phyloP scores from a whole-genome alignment of 2,329 filamentous ascomycete genomes.

The Paecilomyces sp. region DNA sequence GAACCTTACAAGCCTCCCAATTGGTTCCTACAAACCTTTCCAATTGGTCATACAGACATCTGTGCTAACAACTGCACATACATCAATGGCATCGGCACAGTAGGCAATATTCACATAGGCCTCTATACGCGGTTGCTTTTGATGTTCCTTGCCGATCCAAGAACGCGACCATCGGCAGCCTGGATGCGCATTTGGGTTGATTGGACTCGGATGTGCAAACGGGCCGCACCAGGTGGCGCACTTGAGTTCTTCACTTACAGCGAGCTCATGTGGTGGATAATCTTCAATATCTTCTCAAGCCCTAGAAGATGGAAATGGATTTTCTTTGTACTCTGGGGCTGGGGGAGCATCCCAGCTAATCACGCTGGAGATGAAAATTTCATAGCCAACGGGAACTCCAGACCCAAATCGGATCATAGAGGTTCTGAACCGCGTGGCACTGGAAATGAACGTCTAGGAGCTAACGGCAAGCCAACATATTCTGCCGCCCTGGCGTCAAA shows the following conservation, averaged over 20 bases:
- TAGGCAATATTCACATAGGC: neutral
- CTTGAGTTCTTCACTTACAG: neutral
- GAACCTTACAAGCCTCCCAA: slow-evolving; percentile 72
- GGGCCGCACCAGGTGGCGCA: neutral
- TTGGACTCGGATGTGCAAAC: neutral
- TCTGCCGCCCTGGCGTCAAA: neutral
- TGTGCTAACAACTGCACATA: neutral
- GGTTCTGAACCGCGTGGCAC: neutral
- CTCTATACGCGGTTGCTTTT: neutral
- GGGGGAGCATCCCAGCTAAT: neutral
- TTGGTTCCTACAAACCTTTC: slow-evolving; percentile 44
- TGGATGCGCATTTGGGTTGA: neutral
- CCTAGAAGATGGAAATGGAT: neutral
- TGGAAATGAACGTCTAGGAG: neutral
- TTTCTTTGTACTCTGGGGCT: neutral
- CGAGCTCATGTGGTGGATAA: neutral
- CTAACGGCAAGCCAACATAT: neutral
- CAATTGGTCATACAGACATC: neutral
- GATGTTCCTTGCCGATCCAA: neutral
- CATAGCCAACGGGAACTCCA: neutral
- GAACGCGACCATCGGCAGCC: neutral
- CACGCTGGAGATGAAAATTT: neutral
- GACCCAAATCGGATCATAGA: neutral
- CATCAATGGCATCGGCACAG: neutral
- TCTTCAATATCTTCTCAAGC: neutral